A percentile compares a stretch with the other conserved stretches of the same genome.
Evolutionary conservation across 495 filamentous ascomycete species (phyloP).

Genomic region (Lasiosphaeriaceae sp.): DNA sequence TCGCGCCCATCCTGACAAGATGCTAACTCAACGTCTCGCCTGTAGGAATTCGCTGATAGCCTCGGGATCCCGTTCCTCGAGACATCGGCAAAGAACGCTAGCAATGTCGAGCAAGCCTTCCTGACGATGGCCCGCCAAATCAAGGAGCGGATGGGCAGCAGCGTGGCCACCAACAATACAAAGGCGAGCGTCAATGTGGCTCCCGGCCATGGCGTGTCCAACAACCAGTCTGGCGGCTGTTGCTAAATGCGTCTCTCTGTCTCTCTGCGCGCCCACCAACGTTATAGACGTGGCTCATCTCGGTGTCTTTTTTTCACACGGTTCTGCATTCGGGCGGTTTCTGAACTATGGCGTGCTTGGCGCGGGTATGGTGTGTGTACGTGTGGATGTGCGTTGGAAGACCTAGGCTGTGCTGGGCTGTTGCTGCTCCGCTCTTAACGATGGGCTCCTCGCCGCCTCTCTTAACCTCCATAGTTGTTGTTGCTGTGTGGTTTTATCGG

Average conservation of each 20-base stretch:
- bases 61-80: conserved; percentile 99
- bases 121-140: conserved; percentile 99
- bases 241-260: conserved; percentile 59
- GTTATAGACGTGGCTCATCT: too few relatives aligned
- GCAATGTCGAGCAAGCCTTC: conserved; percentile 99
- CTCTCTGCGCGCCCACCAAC: too few relatives aligned
- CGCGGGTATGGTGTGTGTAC: conserved; percentile 11
- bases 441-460: too few relatives aligned
- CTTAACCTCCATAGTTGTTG: too few relatives aligned
- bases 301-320: conserved; percentile 14
- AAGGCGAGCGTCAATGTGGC: conserved; percentile 96
- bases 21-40: neutral
- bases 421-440: neutral
- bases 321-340: conserved; percentile 30
- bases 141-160: conserved; percentile 99
- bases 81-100: conserved; percentile 98
- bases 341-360: conserved; percentile 16
- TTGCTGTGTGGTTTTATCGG: too few relatives aligned
- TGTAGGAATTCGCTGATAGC: conserved; percentile 95
- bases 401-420: neutral
- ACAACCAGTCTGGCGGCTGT: conserved; percentile 84
- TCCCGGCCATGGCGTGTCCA: conserved; percentile 90
- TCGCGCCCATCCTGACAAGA: neutral
- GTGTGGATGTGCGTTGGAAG: conserved; percentile 15
- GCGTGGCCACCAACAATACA: conserved; percentile 85